A percentile compares a stretch with the other conserved stretches of the same genome.
Evolutionary conservation across 2,329 filamentous ascomycete species (phyloP).

Genomic region (Ceratocystis eucalypticola): DNA sequence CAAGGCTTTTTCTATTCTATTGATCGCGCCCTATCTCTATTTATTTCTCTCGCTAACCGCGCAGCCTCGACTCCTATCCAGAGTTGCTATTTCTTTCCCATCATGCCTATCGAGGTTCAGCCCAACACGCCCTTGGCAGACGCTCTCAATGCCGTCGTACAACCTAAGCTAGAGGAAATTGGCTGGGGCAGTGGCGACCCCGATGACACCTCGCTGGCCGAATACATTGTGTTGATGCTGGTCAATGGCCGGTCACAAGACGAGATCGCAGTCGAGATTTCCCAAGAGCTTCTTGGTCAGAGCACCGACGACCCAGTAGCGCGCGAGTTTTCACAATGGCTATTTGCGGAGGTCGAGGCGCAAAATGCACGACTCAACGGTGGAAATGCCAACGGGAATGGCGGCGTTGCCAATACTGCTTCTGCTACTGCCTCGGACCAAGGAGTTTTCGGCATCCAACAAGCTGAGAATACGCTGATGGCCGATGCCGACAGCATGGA

Average conservation of each 20-base stretch:
- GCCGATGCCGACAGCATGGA: slow-evolving; percentile 16
- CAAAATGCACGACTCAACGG: slow-evolving; percentile 52
- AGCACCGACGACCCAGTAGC: slow-evolving; percentile 71
- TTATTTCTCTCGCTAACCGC: no score
- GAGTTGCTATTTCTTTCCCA: slow-evolving; percentile 22
- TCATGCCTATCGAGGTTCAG: slow-evolving; percentile 65
- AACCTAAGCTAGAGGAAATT: slow-evolving; percentile 82
- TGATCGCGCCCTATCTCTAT: background rate
- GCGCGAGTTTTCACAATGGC: slow-evolving; percentile 74
- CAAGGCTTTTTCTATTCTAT: background rate
- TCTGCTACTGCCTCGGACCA: background rate
- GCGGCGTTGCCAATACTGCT: background rate
- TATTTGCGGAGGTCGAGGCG: slow-evolving; percentile 72
- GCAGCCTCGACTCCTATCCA: slow-evolving; percentile 14
- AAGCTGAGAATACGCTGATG: background rate
- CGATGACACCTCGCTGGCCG: slow-evolving; percentile 71
- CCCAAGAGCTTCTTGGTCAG: slow-evolving; percentile 71
- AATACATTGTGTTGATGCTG: slow-evolving; percentile 96
- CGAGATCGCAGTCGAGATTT: slow-evolving; percentile 76
- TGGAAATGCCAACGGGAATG: background rate
- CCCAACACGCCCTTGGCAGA: slow-evolving; percentile 73
- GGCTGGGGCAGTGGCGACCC: slow-evolving; percentile 73
- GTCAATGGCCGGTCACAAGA: slow-evolving; percentile 88
- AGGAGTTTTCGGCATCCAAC: background rate
- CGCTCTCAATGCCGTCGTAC: slow-evolving; percentile 67